Percentiles rank a stretch among this genome's conserved stretches.
Conservation (phyloP, 164 flowering plant genomes). For the Sedum album region DNA sequence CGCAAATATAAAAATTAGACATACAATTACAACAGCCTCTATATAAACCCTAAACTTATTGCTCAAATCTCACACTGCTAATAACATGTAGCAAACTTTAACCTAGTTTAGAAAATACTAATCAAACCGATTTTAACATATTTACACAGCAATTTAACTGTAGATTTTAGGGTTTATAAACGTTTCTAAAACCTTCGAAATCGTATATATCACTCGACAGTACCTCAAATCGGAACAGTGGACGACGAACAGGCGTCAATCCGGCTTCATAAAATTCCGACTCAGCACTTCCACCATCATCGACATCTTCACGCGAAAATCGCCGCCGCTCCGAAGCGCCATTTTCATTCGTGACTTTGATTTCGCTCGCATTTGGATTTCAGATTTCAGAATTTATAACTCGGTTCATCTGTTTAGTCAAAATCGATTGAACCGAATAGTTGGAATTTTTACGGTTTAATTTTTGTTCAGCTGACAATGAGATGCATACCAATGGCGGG, state of each 20-base stretch:
- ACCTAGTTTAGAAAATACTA: too few species aligned
- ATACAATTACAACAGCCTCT: too few species aligned
- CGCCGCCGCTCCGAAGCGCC: background rate
- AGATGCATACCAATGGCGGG: too few species aligned
- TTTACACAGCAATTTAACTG: background rate
- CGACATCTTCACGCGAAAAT: background rate
- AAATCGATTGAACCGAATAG: too few species aligned
- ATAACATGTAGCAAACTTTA: background rate
- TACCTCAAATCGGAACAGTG: background rate
- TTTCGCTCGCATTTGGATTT: background rate
- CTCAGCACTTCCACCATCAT: background rate
- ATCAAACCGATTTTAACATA: background rate
- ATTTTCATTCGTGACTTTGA: background rate
- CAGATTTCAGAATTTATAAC: background rate
- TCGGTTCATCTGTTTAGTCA: too few species aligned
- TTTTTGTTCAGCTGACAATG: too few species aligned
- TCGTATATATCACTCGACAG: background rate
- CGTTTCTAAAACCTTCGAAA: background rate
- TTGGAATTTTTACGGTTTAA: too few species aligned
- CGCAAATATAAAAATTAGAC: background rate
- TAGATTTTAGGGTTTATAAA: background rate
- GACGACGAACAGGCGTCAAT: background rate
- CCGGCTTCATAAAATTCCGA: background rate
- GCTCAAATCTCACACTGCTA: background rate
- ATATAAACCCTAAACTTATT: background rate